Conservation (phyloP, 768 basidiomycete genomes). For the Daedaleopsis sinensis region DNA sequence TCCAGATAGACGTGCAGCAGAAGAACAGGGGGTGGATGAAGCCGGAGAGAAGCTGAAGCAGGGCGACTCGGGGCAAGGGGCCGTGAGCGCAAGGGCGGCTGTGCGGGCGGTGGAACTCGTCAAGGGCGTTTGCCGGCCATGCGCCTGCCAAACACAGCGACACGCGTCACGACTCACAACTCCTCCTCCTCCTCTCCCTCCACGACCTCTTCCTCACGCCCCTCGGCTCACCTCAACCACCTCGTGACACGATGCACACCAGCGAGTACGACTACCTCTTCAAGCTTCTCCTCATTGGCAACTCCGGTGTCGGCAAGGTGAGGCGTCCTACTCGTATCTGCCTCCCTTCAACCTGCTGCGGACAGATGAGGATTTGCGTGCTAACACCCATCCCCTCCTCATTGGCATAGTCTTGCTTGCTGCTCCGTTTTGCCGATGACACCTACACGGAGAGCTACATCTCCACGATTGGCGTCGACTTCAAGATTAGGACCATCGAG, state of each 20-base stretch:
- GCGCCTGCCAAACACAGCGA: conserved; percentile 27
- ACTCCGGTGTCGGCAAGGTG: conserved; percentile 95
- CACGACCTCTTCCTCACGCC: conserved; percentile 18
- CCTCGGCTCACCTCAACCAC: conserved; percentile 13
- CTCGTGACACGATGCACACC: conserved; percentile 66
- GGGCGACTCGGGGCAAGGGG: conserved; percentile 1
- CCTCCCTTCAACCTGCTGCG: conserved; percentile 8
- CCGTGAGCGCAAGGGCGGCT: conserved; percentile 14
- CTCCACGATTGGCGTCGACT: conserved; percentile 97
- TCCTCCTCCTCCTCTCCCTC: conserved; percentile 25
- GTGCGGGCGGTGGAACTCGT: conserved; percentile 26
- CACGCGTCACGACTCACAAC: conserved; percentile 32
- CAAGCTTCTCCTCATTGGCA: conserved; percentile 93
- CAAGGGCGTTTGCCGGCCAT: conserved; percentile 27
- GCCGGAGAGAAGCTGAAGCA: neutral
- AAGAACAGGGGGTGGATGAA: neutral
- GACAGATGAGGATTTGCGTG: neutral
- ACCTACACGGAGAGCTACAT: conserved; percentile 98
- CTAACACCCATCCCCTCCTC: conserved; percentile 4
- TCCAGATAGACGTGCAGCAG: neutral
- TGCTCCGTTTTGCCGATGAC: conserved; percentile 93
- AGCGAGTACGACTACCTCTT: conserved; percentile 96
- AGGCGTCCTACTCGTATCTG: conserved; percentile 7
- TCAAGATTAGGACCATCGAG: conserved; percentile 99
- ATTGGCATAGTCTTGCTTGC: conserved; percentile 77